Percentiles rank a stretch among this genome's conserved stretches.
These are phyloP conservation scores for Zarea fungicola DNA, from an alignment of 2,329 filamentous ascomycete genomes.

Conservation along the genomic window DNA sequence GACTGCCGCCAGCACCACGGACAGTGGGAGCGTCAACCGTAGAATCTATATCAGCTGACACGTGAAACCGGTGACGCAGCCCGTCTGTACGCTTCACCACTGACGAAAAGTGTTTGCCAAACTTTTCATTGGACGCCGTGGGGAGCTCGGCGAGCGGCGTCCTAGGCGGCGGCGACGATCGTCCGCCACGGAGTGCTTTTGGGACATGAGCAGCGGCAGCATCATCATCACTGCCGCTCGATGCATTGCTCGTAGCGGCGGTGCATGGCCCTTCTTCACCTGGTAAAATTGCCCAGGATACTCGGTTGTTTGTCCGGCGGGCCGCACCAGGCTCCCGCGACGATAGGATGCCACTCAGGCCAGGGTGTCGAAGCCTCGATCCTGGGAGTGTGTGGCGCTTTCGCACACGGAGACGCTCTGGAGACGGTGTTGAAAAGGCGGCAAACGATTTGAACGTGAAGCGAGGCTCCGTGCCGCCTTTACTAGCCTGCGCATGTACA, in stretches of 20 bases:
- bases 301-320: constrained; percentile 24
- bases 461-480: constrained; percentile 40
- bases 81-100: constrained; percentile 32
- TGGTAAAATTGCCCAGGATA: constrained; percentile 33
- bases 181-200: constrained; percentile 10
- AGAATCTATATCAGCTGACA: constrained; percentile 21
- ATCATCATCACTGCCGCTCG: too few species aligned
- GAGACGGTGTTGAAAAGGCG: constrained; percentile 47
- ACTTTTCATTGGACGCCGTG: constrained; percentile 32
- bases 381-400: constrained; percentile 16
- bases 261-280: constrained; percentile 19
- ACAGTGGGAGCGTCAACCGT: constrained; percentile 21
- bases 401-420: constrained; percentile 27
- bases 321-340: constrained; percentile 30
- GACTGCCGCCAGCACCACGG: background rate
- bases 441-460: constrained; percentile 48
- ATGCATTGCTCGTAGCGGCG: constrained; percentile 11
- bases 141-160: constrained; percentile 29
- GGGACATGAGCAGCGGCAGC: background rate
- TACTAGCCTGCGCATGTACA: background rate
- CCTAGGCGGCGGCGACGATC: constrained; percentile 41
- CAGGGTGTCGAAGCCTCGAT: constrained; percentile 23
- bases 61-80: constrained; percentile 25
- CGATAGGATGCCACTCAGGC: constrained; percentile 30
- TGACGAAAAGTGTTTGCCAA: constrained; percentile 43